A percentile compares a stretch with the other conserved stretches of the same genome.
Conservation (phyloP, 2,329 filamentous ascomycete genomes). For the Epichloe sp. region DNA sequence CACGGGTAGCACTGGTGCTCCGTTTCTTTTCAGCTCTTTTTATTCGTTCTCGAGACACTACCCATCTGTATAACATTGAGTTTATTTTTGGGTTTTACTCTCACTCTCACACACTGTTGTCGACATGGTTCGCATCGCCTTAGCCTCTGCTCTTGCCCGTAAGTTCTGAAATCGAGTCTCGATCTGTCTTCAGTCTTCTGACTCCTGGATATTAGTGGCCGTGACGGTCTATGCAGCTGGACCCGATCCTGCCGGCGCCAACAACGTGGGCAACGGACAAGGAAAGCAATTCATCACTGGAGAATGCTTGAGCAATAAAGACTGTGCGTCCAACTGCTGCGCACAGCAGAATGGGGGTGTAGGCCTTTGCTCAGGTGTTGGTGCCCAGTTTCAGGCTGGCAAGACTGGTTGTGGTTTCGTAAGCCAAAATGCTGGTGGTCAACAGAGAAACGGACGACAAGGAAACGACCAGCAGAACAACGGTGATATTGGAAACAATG, state of each 20-base stretch:
- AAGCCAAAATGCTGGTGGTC: slow-evolving; percentile 7
- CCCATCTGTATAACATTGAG: too few relatives aligned
- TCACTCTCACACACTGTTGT: neutral
- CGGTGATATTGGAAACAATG: neutral
- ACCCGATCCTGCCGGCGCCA: slow-evolving; percentile 9
- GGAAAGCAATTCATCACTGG: slow-evolving; percentile 19
- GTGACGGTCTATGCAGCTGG: slow-evolving; percentile 7
- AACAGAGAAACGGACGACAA: neutral
- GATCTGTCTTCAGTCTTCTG: neutral
- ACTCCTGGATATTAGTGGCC: slow-evolving; percentile 1
- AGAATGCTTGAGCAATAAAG: slow-evolving; percentile 14
- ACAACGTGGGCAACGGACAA: slow-evolving; percentile 13
- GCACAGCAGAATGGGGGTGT: slow-evolving; percentile 12
- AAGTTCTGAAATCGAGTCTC: slow-evolving; percentile 5
- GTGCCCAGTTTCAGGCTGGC: slow-evolving; percentile 17
- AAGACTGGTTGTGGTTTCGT: slow-evolving; percentile 18
- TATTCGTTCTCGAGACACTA: too few relatives aligned
- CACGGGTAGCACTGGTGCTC: neutral
- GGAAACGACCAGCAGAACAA: neutral
- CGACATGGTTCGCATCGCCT: slow-evolving; percentile 15
- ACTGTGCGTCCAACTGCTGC: slow-evolving; percentile 17
- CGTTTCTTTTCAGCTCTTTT: neutral
- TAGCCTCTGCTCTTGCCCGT: slow-evolving; percentile 14
- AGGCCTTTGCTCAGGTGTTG: slow-evolving; percentile 18
- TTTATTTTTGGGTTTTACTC: too few relatives aligned